These are phyloP conservation scores for Phoenix roebelenii DNA, from an alignment of 176 grass and related monocot species.

Conservation along the genomic window DNA sequence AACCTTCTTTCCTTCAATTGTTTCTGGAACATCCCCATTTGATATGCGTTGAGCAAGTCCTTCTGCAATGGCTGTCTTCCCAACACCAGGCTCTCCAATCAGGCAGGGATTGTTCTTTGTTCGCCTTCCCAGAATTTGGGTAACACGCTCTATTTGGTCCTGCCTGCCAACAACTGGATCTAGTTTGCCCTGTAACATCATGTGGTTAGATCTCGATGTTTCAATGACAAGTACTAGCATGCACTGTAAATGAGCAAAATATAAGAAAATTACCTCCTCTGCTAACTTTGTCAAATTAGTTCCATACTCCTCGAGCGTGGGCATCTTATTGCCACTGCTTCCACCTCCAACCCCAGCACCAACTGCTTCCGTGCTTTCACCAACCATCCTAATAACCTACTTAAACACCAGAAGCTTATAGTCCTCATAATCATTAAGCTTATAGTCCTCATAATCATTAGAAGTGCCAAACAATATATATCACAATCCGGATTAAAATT, in stretches of 20 bases:
- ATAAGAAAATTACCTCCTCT: conserved; percentile 58
- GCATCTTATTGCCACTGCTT: conserved; percentile 91
- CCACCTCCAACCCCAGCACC: conserved; percentile 90
- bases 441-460: background rate
- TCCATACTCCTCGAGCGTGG: conserved; percentile 96
- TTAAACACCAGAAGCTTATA: conserved; percentile 5
- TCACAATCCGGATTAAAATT: background rate
- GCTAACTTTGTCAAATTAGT: conserved; percentile 98
- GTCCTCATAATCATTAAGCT: conserved; percentile 1
- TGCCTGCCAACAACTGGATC: conserved; percentile 89
- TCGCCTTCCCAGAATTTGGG: conserved; percentile 86
- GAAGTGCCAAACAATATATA: background rate
- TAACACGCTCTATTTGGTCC: conserved; percentile 88
- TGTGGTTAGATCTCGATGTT: no score
- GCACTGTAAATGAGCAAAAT: background rate
- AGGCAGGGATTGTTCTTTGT: conserved; percentile 98
- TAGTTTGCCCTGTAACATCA: conserved; percentile 59
- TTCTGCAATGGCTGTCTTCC: conserved; percentile 94
- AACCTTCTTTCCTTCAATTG: conserved; percentile 99
- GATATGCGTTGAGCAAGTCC: conserved; percentile 86
- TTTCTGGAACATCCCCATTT: conserved; percentile 93
- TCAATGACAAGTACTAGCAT: no score
- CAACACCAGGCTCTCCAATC: conserved; percentile 95
- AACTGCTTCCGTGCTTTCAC: conserved; percentile 87
- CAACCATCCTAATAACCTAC: conserved; percentile 98